Percentiles rank a stretch among this genome's conserved stretches.
phyloP scores from a whole-genome alignment of 2,329 filamentous ascomycete species.

The Lachnellula arida region DNA sequence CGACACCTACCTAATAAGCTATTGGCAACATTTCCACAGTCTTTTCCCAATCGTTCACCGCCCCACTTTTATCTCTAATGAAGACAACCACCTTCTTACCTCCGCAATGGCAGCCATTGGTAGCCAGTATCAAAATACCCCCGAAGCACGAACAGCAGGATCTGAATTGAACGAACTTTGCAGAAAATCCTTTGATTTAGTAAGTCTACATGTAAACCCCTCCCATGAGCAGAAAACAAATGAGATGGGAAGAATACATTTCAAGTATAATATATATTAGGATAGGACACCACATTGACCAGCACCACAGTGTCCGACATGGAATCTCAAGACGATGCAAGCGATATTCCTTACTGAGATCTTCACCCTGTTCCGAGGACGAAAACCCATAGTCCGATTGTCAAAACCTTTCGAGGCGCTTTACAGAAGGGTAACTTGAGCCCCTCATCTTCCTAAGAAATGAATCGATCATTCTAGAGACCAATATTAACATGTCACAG shows the following conservation, averaged over 20 bases:
- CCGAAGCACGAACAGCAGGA: constrained; percentile 26
- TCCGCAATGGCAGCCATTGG: constrained; percentile 30
- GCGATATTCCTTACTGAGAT: constrained; percentile 31
- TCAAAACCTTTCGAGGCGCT: constrained; percentile 28
- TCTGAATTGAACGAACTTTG: constrained; percentile 26
- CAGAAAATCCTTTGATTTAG: constrained; percentile 24
- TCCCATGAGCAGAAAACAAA: neutral
- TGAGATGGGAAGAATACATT: neutral
- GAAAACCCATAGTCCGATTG: constrained; percentile 21
- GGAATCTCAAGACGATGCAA: constrained; percentile 28
- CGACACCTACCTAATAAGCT: constrained; percentile 25
- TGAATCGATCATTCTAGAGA: neutral
- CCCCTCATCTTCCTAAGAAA: neutral
- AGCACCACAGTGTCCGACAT: constrained; percentile 17
- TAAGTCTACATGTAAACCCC: constrained; percentile 9
- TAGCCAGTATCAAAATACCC: constrained; percentile 27
- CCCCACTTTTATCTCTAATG: constrained; percentile 21
- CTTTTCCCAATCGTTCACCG: constrained; percentile 28
- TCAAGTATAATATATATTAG: neutral
- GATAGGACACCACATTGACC: neutral
- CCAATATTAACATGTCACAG: constrained; percentile 8
- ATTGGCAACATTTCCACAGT: constrained; percentile 27
- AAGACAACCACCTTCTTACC: constrained; percentile 20
- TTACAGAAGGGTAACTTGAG: constrained; percentile 23
- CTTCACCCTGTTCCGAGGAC: constrained; percentile 29